Base-by-base conservation (phyloP, 1,139 yeast genomes). In the Candida sp. region DNA sequence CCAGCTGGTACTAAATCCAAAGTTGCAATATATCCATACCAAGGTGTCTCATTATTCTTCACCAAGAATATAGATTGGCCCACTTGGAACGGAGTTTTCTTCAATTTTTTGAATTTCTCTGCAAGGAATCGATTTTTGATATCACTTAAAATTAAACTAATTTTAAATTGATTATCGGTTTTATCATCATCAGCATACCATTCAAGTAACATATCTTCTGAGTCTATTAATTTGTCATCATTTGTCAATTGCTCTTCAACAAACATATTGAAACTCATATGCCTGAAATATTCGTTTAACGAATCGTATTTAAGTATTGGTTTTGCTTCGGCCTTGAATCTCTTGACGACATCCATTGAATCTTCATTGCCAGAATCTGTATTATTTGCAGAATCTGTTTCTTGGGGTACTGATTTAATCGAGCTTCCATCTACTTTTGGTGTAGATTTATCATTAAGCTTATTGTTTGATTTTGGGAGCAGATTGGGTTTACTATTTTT, bases 211-310 rank as follows among this genome's bases (percentile, higher is more conserved):
- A 70, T 61, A 41, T 69, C 75, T 2, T 57, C 55, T 1, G 75
- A 60, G 38, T 77, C 73, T 15, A 66, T 55, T 36, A 54, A 56
- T 27, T 58, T 54, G 39, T 56, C 57, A 35, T 58, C 53, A 35
- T 76, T 70, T 39, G 81, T 70, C 36, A 79, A 68, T 32, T 72
- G 70, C 51, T 83, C 87, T 57, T 84, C 91, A 41, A 81, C 64
- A 48, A 81, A 82, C 44, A 84, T 61, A 44, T 82, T 82, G 58
- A 75, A 77, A 47, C 85, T 75, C 68, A 82, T 76, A 52, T 81
- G 83, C 49, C 75, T 65, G 54, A 73, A 78, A 54, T 84, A 84
- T n/a, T 73, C 67, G 5, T 68, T 63, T 52, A 83, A 53, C 27
- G 73, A 63, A 12, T 76, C 76, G 51, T 78, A 83, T 1, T 69